Base-by-base conservation (phyloP, 1,284 basidiomycete genomes). In the Entoloma clypeatum region DNA sequence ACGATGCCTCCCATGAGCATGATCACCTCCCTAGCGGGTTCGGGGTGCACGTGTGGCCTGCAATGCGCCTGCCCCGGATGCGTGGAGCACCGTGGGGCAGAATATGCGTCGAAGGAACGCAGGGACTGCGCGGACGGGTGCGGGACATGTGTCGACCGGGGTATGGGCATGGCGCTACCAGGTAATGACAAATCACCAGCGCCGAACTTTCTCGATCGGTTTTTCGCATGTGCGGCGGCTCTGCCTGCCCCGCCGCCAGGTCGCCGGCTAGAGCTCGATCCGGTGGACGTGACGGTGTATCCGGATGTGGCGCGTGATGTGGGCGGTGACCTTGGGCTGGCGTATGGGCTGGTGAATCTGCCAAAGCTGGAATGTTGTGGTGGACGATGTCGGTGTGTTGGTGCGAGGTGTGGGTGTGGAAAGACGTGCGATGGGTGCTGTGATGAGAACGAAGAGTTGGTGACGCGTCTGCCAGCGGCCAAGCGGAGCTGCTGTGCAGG, bases 21-120 rank as follows among this genome's bases (percentile, higher is more conserved):
- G 30, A 68, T 79, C 37, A 64, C 67, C 14, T 75, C 77, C 2
- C 55, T 81, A 9, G 77, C 77, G 1, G 78, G 75, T 17, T 72
- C 78, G 2, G 78, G 78, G 4, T 88, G 84, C 55, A 81, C 77
- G 9, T 88, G 85, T 54, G 83, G 84, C 18, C 60, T 76, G 25
- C 61, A 67, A 29, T 88, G 85, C 54, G 71, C 69, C n/a, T 88
- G 85, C 57, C 83, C 82, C 1, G 84, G 83, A 21, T 88, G 85
- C 55, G 58, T 74, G 14, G 69, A 82, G 51, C 85, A 88, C 54
- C 77, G 81, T 11, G 75, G 77, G 3, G 35, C 59, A 13, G 66
- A 68, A 18, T 56, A 77, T 46, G 71, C 62, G 5, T 68, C 68
- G 32, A 57, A 61, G 33, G 65, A 71, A 36, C 64, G 66, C 48